Evolutionary conservation across 345 rosid genomes (phyloP).

Genomic region (Brassica cretica): DNA sequence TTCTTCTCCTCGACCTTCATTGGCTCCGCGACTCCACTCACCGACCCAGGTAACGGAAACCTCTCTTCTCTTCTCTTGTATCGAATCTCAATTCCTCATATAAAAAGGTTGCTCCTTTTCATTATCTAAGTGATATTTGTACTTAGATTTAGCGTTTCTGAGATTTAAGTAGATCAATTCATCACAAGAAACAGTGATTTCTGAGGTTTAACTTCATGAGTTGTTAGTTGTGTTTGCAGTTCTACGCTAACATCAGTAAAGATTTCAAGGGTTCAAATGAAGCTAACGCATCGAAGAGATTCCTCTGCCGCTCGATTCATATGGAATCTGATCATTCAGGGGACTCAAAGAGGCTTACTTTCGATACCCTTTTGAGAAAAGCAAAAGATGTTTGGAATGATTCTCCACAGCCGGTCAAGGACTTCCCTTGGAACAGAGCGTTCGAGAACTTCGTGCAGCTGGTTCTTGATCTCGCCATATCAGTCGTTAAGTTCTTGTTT

Average conservation of each 20-base stretch:
- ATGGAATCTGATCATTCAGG: constrained; percentile 65
- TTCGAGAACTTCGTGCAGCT: constrained; percentile 72
- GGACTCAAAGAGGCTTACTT: constrained; percentile 54
- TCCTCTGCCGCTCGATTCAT: constrained; percentile 51
- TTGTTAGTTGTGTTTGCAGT: constrained; percentile 8
- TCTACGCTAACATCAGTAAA: constrained; percentile 25
- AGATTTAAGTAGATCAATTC: background rate
- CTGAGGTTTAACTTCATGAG: background rate
- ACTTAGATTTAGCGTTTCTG: background rate
- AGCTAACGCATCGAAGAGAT: constrained; percentile 34
- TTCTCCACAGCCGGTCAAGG: constrained; percentile 73
- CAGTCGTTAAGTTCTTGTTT: constrained; percentile 66
- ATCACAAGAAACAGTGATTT: background rate
- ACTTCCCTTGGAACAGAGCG: constrained; percentile 79
- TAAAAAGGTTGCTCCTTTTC: background rate
- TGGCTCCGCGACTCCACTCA: constrained; percentile 25
- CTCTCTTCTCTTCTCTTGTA: constrained; percentile 20
- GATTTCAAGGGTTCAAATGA: constrained; percentile 31
- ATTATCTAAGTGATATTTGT: background rate
- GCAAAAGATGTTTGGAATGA: constrained; percentile 59
- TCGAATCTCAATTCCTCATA: constrained; percentile 15
- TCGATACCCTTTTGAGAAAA: constrained; percentile 48
- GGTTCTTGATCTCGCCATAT: constrained; percentile 62
- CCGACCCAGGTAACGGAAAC: constrained; percentile 25
- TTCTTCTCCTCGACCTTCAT: constrained; percentile 24